These are phyloP conservation scores for Plasmodium reichenowi DNA, from an alignment of 169 alveolate genomes.

Conservation along the genomic window DNA sequence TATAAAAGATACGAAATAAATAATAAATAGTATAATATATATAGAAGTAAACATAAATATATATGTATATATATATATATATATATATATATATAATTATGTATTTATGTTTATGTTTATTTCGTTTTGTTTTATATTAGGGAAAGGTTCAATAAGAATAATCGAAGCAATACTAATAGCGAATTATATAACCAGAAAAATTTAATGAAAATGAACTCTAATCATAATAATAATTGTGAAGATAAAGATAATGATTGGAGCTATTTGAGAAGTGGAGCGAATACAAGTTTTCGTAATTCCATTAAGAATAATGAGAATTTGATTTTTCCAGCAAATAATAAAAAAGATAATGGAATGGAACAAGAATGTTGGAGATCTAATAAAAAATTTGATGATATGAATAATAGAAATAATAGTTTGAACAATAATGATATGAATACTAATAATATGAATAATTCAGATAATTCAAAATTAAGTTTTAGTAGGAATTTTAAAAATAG, in stretches of 20 bases:
- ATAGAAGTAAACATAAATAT: background rate
- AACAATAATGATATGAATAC: conserved; percentile 28
- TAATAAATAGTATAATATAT: no score
- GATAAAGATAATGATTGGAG: conserved; percentile 16
- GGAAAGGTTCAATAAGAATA: conserved; percentile 4
- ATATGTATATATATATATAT: background rate
- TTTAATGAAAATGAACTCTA: background rate
- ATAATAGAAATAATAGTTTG: conserved; percentile 19
- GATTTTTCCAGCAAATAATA: conserved; percentile 25
- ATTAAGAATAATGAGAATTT: conserved; percentile 25
- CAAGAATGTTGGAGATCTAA: conserved; percentile 48
- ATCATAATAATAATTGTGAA: conserved; percentile 14
- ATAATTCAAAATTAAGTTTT: conserved; percentile 21
- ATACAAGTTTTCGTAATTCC: conserved; percentile 32
- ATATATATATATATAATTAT: background rate
- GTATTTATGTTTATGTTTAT: background rate
- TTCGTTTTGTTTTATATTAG: background rate
- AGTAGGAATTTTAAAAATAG: conserved; percentile 26
- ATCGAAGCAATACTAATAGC: conserved; percentile 8
- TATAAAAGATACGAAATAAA: background rate
- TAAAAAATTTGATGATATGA: conserved; percentile 8
- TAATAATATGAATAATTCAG: conserved; percentile 54
- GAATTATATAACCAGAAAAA: conserved; percentile 14
- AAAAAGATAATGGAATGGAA: conserved; percentile 11
- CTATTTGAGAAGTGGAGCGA: conserved; percentile 34